A percentile compares a stretch with the other conserved stretches of the same genome.
These are phyloP conservation scores for Phytophthora fragariae DNA, from an alignment of 352 stramenopile genomes.

Conservation along the genomic window DNA sequence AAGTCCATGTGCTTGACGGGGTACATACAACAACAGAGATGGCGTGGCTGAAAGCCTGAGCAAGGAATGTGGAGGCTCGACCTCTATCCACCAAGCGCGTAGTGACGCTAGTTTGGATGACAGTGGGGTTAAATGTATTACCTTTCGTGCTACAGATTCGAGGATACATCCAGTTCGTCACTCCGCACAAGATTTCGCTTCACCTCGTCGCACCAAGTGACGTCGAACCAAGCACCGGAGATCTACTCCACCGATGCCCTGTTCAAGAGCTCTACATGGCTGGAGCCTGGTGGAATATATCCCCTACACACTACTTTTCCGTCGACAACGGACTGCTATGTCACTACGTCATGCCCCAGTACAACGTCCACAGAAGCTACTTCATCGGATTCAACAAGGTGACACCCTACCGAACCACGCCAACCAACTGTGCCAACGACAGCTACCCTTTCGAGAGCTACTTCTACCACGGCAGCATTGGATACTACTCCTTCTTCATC, in stretches of 20 bases:
- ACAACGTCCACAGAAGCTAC: conserved; percentile 19
- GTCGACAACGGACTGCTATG: conserved; percentile 5
- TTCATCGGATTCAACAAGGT: neutral
- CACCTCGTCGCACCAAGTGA: conserved; percentile 2
- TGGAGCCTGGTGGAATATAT: neutral
- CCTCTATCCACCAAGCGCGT: conserved; percentile 1
- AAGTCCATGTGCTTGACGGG: too few species aligned
- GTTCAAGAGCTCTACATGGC: neutral
- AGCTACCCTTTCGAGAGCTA: conserved; percentile 17
- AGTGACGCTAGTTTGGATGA: conserved; percentile 6
- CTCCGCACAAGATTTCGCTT: conserved; percentile 26
- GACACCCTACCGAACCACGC: conserved; percentile 1
- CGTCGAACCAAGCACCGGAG: neutral
- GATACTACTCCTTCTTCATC: conserved; percentile 5
- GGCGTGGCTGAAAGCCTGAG: too few species aligned
- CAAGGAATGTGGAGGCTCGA: too few species aligned
- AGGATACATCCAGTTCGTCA: conserved; percentile 21
- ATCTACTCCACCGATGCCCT: neutral
- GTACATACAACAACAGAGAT: too few species aligned
- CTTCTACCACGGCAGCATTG: conserved; percentile 19
- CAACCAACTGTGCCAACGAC: conserved; percentile 1
- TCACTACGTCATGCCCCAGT: conserved; percentile 25
- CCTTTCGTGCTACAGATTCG: conserved; percentile 14
- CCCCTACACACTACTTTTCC: conserved; percentile 10
- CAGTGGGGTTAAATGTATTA: neutral